These are phyloP conservation scores for Hippophae rhamnoides DNA, from an alignment of 306 rosid genomes.

Conservation along the genomic window DNA sequence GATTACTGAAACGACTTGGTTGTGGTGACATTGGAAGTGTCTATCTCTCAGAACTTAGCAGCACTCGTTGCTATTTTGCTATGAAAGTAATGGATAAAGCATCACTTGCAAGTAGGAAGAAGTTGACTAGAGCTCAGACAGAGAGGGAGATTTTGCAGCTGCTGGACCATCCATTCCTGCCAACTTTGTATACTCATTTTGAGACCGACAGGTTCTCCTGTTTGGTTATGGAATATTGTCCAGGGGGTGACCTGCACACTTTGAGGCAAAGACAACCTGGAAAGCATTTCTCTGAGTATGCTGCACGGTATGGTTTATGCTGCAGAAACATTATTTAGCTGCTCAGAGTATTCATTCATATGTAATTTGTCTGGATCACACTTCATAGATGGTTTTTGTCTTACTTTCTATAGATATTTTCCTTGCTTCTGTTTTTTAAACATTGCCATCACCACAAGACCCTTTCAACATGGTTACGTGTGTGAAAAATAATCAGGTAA, in stretches of 20 bases:
- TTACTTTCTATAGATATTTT: not conserved
- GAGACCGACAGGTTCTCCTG: conserved; percentile 95
- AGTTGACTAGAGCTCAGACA: conserved; percentile 91
- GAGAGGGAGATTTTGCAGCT: conserved; percentile 94
- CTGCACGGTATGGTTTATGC: conserved; percentile 68
- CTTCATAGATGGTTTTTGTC: not conserved
- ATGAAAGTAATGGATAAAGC: conserved; percentile 99
- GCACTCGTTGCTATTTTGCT: conserved; percentile 86
- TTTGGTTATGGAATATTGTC: conserved; percentile 98
- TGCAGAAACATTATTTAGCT: conserved; percentile 8
- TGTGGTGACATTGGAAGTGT: conserved; percentile 99
- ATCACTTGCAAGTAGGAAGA: conserved; percentile 90
- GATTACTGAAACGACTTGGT: conserved; percentile 84
- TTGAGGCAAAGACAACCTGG: conserved; percentile 98
- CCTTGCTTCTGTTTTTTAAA: not conserved
- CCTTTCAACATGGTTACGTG: too few relatives aligned
- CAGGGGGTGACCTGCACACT: conserved; percentile 97
- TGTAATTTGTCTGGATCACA: not conserved
- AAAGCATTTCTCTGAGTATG: conserved; percentile 96
- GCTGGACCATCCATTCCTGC: conserved; percentile 98
- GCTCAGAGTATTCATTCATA: not conserved
- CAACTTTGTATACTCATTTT: conserved; percentile 91
- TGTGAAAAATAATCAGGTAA: too few relatives aligned
- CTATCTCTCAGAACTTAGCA: conserved; percentile 94
- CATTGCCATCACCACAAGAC: not conserved